Percentiles rank a stretch among this genome's conserved stretches.
Evolutionary conservation across 495 filamentous ascomycete genomes (phyloP).

Genomic region (Xylaria castorea): DNA sequence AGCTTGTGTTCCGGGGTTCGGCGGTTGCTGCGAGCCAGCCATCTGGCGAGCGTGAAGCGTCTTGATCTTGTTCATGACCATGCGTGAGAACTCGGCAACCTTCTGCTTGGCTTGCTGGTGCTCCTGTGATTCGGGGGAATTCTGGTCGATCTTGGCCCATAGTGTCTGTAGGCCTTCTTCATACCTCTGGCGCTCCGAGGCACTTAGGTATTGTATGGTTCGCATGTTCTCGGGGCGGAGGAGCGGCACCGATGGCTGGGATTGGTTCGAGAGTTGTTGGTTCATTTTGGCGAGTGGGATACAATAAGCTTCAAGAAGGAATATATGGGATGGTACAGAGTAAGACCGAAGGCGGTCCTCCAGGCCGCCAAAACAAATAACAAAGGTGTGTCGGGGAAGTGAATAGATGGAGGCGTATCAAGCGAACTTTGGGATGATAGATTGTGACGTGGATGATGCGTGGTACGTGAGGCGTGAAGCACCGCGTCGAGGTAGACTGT

Average conservation of each 20-base stretch:
- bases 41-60: slow-evolving; percentile 30
- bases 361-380: background rate
- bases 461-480: background rate
- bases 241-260: slow-evolving; percentile 37
- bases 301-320: background rate
- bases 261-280: slow-evolving; percentile 26
- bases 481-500: background rate
- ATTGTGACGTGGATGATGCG: background rate
- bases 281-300: slow-evolving; percentile 40
- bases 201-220: slow-evolving; percentile 49
- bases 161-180: slow-evolving; percentile 65
- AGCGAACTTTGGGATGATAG: background rate
- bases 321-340: background rate
- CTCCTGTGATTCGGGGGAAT: slow-evolving; percentile 60
- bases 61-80: slow-evolving; percentile 65
- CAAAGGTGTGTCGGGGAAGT: background rate
- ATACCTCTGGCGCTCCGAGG: slow-evolving; percentile 71
- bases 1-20: slow-evolving; percentile 5
- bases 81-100: slow-evolving; percentile 68
- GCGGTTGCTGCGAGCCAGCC: slow-evolving; percentile 32
- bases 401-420: background rate
- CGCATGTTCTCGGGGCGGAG: slow-evolving; percentile 57
- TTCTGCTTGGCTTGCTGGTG: slow-evolving; percentile 69
- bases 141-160: slow-evolving; percentile 66
- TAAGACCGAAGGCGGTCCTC: background rate